phyloP scores from a whole-genome alignment of 345 rosid genomes.

The Lepidium didymum region DNA sequence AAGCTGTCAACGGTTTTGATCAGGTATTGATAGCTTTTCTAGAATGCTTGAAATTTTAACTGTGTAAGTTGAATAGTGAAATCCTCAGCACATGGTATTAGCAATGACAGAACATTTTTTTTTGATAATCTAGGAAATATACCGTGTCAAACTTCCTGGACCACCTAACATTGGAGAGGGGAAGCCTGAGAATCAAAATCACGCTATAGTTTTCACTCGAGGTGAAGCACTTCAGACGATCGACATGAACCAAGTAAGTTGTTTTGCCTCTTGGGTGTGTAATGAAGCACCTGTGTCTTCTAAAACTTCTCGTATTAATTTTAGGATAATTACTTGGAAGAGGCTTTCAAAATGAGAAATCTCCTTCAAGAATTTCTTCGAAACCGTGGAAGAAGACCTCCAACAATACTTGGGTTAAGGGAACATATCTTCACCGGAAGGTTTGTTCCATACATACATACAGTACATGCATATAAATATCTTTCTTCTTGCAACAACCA shows the following conservation, averaged over 20 bases:
- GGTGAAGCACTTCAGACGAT: conserved; percentile 97
- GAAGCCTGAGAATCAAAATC: conserved; percentile 97
- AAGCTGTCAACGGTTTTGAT: conserved; percentile 68
- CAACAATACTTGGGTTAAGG: conserved; percentile 86
- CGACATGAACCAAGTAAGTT: conserved; percentile 91
- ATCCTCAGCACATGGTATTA: background rate
- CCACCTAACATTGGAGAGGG: conserved; percentile 94
- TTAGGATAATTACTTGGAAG: conserved; percentile 90
- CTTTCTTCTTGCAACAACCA: background rate
- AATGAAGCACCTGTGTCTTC: conserved; percentile 1
- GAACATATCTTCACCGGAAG: conserved; percentile 97
- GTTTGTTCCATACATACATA: conserved; percentile 29
- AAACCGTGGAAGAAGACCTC: conserved; percentile 63
- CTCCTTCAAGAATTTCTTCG: conserved; percentile 86
- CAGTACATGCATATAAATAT: background rate
- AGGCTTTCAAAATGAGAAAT: conserved; percentile 95
- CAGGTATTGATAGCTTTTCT: conserved; percentile 44
- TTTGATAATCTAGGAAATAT: conserved; percentile 51
- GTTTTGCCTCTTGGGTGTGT: background rate
- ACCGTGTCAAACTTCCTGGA: conserved; percentile 92
- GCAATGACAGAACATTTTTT: background rate
- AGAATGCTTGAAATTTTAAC: background rate
- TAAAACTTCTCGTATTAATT: conserved; percentile 20
- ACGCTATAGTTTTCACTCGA: conserved; percentile 83
- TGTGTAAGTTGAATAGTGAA: background rate